Evolutionary conservation across 148 eudicot species (phyloP).

Genomic region (Nyssa sinensis): DNA sequence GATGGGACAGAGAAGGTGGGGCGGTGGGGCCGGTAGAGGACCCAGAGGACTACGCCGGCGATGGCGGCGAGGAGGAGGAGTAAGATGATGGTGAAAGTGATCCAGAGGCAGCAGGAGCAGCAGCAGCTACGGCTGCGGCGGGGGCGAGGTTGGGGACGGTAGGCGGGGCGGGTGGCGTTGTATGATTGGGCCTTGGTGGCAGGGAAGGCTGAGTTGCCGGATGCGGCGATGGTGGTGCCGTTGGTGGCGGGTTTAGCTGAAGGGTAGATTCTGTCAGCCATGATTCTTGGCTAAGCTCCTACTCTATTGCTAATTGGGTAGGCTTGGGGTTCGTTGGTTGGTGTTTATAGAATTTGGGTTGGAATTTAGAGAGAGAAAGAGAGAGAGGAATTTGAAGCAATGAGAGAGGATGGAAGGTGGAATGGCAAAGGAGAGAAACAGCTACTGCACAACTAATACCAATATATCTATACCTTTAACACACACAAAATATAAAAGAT

Average conservation of each 20-base stretch:
- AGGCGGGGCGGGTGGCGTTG: conserved; percentile 38
- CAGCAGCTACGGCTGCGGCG: conserved; percentile 41
- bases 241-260: conserved; percentile 32
- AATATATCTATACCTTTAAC: neutral
- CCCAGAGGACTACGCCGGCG: conserved; percentile 40
- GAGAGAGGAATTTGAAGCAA: neutral
- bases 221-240: conserved; percentile 16
- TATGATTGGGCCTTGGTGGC: conserved; percentile 48
- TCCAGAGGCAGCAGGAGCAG: conserved; percentile 45
- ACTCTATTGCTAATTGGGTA: neutral
- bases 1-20: conserved; percentile 54
- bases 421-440: conserved; percentile 11
- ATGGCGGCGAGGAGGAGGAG: conserved; percentile 53
- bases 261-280: conserved; percentile 46
- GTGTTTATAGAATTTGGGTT: neutral
- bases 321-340: neutral
- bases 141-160: conserved; percentile 42
- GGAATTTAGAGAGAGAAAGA: neutral
- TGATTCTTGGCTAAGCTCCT: no score
- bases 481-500: no score
- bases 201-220: conserved; percentile 35
- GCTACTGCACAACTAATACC: conserved; percentile 7
- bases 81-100: conserved; percentile 28
- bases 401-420: conserved; percentile 8
- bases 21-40: conserved; percentile 57